phyloP scores from a whole-genome alignment of 176 grass and related monocot genomes.

The Areca catechu region DNA sequence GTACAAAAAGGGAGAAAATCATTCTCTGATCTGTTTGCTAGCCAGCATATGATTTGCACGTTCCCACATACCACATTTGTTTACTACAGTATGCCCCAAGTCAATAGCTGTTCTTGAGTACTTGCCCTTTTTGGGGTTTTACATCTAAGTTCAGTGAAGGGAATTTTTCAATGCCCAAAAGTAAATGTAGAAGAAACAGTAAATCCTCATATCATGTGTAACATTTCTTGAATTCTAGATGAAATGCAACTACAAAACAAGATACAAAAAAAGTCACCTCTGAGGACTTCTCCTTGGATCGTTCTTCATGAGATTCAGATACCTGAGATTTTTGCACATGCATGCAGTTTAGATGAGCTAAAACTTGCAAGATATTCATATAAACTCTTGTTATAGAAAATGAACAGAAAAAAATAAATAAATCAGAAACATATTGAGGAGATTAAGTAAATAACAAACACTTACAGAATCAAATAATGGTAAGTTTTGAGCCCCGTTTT shows the following conservation, averaged over 20 bases:
- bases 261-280: constrained; percentile 2
- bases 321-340: neutral
- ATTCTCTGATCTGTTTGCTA: too few species aligned
- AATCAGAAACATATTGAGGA: neutral
- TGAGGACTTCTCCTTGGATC: neutral
- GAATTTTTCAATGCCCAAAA: constrained; percentile 33
- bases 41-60: too few species aligned
- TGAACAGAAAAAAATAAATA: neutral
- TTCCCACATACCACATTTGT: too few species aligned
- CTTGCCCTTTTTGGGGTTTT: too few species aligned
- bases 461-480: constrained; percentile 65
- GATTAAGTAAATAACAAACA: neutral
- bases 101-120: too few species aligned
- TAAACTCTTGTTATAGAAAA: neutral
- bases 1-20: too few species aligned
- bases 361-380: neutral
- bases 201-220: neutral
- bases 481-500: constrained; percentile 43
- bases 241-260: neutral
- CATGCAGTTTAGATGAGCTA: neutral
- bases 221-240: neutral
- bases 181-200: constrained; percentile 5
- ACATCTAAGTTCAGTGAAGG: too few species aligned
- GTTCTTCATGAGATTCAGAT: constrained; percentile 10
- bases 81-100: too few species aligned